Percentiles rank a stretch among this genome's conserved stretches.
Conservation (phyloP, 257 asterid species). For the Eustoma russellianum region DNA sequence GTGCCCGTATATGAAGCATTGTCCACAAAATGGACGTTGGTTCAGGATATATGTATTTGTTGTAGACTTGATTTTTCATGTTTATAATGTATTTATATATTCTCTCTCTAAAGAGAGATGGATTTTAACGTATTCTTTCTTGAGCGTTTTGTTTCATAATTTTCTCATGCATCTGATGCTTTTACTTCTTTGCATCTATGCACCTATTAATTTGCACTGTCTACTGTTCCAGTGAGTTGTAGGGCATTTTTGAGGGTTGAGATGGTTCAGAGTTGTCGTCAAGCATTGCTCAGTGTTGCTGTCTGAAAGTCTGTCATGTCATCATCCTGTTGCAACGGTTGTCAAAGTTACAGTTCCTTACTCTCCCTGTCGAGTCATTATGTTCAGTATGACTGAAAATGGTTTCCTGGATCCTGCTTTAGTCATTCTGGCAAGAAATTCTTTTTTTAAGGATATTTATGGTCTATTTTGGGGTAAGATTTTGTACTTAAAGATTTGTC, state of each 20-base stretch:
- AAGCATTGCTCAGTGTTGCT: conserved; percentile 81
- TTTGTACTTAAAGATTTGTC: conserved; percentile 36
- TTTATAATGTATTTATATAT: conserved; percentile 9
- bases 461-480: conserved; percentile 33
- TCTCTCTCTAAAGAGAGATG: not conserved
- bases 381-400: conserved; percentile 27
- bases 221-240: conserved; percentile 95
- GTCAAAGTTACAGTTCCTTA: conserved; percentile 50
- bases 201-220: conserved; percentile 57
- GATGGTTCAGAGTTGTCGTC: conserved; percentile 81
- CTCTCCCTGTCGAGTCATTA: conserved; percentile 54
- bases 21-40: conserved; percentile 8
- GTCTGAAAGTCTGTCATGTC: conserved; percentile 82
- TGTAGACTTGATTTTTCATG: conserved; percentile 14
- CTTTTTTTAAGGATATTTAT: conserved; percentile 19
- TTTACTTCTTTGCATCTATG: conserved; percentile 14
- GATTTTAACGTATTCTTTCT: conserved; percentile 14
- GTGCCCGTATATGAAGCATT: conserved; percentile 17
- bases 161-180: conserved; percentile 9
- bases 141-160: too few species aligned
- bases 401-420: conserved; percentile 23
- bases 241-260: conserved; percentile 63
- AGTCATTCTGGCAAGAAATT: conserved; percentile 26
- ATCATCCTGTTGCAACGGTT: conserved; percentile 73
- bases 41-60: conserved; percentile 17